Conservation (phyloP, 176 grass and related monocot species). For the Thalia dealbata region DNA sequence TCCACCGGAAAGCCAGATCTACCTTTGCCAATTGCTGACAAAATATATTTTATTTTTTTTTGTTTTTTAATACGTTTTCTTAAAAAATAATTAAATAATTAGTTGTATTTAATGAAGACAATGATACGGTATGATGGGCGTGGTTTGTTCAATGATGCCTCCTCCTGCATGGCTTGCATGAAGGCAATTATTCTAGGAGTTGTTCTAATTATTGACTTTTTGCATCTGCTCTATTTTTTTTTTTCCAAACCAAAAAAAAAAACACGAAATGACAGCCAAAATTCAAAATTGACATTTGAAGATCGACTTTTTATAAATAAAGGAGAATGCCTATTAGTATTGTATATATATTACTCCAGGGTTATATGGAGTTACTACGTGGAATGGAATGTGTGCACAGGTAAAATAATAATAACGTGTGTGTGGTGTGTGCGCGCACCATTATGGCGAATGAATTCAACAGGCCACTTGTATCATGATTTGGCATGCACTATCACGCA, state of each 20-base stretch:
- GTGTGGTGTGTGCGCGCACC: too few species aligned
- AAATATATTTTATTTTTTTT: background rate
- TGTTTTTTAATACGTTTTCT: background rate
- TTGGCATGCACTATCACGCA: background rate
- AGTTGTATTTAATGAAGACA: background rate
- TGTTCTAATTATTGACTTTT: background rate
- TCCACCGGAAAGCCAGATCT: background rate
- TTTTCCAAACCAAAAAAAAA: too few species aligned
- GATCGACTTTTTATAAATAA: too few species aligned
- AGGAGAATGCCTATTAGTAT: too few species aligned
- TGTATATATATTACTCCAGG: too few species aligned
- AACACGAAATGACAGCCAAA: too few species aligned
- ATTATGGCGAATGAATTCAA: background rate
- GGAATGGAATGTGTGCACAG: too few species aligned
- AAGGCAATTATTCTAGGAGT: background rate
- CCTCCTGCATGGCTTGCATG: conserved; percentile 3
- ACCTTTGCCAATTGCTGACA: background rate
- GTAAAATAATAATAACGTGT: too few species aligned
- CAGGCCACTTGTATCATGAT: background rate
- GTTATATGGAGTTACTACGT: too few species aligned
- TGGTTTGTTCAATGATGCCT: background rate
- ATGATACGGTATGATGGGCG: conserved; percentile 3
- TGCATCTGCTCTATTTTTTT: too few species aligned
- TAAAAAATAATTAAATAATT: too few species aligned
- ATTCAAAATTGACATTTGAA: too few species aligned